Conservation (phyloP, 331 rosid species). For the Malus hybrid region DNA sequence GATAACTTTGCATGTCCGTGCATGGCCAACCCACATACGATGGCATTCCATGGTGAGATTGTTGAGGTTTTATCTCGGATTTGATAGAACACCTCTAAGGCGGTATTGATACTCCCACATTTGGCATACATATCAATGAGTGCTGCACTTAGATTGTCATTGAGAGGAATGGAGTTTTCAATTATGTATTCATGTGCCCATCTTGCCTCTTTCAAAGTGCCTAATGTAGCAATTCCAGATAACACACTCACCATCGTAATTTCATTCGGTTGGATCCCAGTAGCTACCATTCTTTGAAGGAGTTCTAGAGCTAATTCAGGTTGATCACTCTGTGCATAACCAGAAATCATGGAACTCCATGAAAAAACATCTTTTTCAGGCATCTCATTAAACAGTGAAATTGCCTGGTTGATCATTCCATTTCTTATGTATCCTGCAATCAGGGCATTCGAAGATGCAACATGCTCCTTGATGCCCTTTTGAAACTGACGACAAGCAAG, state of each 20-base stretch:
- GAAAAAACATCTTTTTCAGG: conserved; percentile 78
- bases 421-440: conserved; percentile 63
- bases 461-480: conserved; percentile 56
- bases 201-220: conserved; percentile 59
- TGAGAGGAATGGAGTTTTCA: conserved; percentile 52
- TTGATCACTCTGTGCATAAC: conserved; percentile 63
- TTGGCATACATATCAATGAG: conserved; percentile 87
- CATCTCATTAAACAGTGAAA: conserved; percentile 53
- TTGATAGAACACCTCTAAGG: conserved; percentile 57
- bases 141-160: conserved; percentile 74
- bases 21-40: conserved; percentile 76
- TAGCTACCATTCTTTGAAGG: conserved; percentile 58
- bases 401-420: conserved; percentile 52
- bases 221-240: conserved; percentile 75
- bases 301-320: conserved; percentile 69
- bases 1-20: conserved; percentile 71
- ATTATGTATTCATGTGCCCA: conserved; percentile 57
- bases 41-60: conserved; percentile 90
- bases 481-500: conserved; percentile 61
- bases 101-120: conserved; percentile 68
- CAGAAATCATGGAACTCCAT: conserved; percentile 83
- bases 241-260: conserved; percentile 87
- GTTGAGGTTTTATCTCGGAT: conserved; percentile 37
- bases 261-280: conserved; percentile 63
- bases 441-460: conserved; percentile 71